Base-by-base conservation (phyloP, 192 early-diverging fungal genomes). In the Linnemannia zychae region DNA sequence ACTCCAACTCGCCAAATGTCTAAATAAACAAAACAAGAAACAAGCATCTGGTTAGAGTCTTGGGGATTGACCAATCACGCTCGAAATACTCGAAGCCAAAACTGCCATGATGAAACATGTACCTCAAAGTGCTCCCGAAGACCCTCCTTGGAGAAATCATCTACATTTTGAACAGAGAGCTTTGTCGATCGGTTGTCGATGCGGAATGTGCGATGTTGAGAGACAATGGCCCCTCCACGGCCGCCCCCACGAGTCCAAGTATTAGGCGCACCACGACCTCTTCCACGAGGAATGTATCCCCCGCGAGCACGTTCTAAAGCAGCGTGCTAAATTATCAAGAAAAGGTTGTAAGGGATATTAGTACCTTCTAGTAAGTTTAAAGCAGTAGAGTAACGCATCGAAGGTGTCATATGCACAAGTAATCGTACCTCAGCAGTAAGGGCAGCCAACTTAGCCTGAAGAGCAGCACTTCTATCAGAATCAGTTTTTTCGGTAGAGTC, bases 151-250 rank as follows among this genome's bases (percentile, higher is more conserved):
- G 90, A 83, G 0, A 79, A 75, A 40, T 82, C 69, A 16, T 87
- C 88, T 7, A 93, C 76, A n/a, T 91, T 88, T 57, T 94, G 90
- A 24, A 96, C 77, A 67, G 90, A 77, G 24, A 96, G 65, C 79
- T 93, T 96, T 36, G 93, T 93, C 1, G 95, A 82, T 15, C 95
- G 91, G 74, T 96, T 93, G 86, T 96, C 95, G 33, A 96, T 74
- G 31, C 77, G 67, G 49, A 85, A 85, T 5, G 77, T 85, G 0
- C 82, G 81, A 15, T 88, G 87, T n/a, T 88, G 91, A 20, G 91
- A 89, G 47, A 82, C 81, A 60, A 79, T 84, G 28, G 84, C 85
- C 40, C 80, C 85, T n/a, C 84, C 89, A 44, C 87, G 84, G 77
- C 52, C 73, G 67, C 81, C 74, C 11, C 88, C 91, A 17, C 90